These are phyloP conservation scores for Acanthamoeba divionensis DNA, from an alignment of 208 protist genomes.

Conservation along the genomic window DNA sequence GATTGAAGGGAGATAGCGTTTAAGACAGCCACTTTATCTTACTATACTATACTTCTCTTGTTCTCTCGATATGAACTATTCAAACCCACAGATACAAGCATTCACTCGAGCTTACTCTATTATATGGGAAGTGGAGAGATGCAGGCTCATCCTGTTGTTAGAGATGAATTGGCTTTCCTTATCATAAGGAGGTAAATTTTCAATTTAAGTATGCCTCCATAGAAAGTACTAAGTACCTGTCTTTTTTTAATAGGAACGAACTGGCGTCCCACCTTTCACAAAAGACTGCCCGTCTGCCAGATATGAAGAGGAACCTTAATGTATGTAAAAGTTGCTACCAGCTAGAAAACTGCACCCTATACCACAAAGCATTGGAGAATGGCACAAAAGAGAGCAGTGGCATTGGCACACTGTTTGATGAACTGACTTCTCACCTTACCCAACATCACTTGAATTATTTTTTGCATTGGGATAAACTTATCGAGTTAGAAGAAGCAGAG, in stretches of 20 bases:
- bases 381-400: background rate
- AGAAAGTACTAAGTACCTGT: background rate
- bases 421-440: conserved; percentile 21
- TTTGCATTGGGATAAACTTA: conserved; percentile 18
- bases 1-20: no score
- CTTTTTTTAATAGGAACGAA: background rate
- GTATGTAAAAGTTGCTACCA: conserved; percentile 4
- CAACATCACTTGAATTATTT: conserved; percentile 28
- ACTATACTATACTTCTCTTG: no score
- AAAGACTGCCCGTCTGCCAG: background rate
- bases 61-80: no score
- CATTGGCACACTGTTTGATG: background rate
- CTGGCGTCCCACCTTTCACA: conserved; percentile 23
- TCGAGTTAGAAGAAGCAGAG: conserved; percentile 37
- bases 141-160: background rate
- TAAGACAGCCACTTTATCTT: no score
- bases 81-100: background rate
- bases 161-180: background rate
- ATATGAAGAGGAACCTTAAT: background rate
- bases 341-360: conserved; percentile 8
- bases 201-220: no score
- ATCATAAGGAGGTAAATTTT: no score
- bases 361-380: conserved; percentile 47
- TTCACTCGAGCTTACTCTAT: conserved; percentile 40
- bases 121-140: conserved; percentile 25